Conservation (phyloP, 2,329 filamentous ascomycete genomes). For the Fusarium mundagurra region DNA sequence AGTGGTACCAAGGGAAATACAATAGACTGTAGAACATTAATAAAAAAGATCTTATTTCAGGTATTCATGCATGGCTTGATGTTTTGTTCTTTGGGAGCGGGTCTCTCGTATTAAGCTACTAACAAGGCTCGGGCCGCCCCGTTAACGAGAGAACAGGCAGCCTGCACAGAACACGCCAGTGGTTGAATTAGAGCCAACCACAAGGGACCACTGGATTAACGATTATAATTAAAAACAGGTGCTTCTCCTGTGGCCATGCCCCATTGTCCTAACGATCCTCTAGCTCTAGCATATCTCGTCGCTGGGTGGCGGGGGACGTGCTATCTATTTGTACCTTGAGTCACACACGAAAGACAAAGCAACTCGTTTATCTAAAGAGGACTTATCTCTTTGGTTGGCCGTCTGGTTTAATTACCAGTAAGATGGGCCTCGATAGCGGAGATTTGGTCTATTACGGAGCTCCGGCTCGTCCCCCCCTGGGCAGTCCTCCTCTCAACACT, state of each 20-base stretch:
- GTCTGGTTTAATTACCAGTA: background rate
- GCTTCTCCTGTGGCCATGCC: background rate
- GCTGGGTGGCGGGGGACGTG: background rate
- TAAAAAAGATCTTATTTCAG: too few species aligned
- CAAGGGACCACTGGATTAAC: background rate
- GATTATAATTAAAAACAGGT: background rate
- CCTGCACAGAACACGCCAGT: background rate
- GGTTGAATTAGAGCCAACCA: background rate
- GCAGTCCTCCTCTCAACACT: background rate
- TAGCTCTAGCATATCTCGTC: background rate
- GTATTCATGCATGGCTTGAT: background rate
- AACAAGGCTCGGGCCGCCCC: background rate
- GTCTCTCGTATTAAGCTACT: background rate
- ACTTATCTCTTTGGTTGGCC: background rate
- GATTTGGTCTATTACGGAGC: background rate
- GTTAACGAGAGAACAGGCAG: background rate
- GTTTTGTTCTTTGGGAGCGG: background rate
- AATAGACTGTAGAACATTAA: background rate
- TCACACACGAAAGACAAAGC: background rate
- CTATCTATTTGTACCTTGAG: background rate
- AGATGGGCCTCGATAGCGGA: background rate
- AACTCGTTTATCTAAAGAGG: background rate
- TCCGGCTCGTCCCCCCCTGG: background rate
- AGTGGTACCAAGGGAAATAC: background rate
- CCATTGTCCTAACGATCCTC: background rate